These are phyloP conservation scores for Lasiosphaeria miniovina DNA, from an alignment of 495 filamentous ascomycete genomes.

Conservation along the genomic window DNA sequence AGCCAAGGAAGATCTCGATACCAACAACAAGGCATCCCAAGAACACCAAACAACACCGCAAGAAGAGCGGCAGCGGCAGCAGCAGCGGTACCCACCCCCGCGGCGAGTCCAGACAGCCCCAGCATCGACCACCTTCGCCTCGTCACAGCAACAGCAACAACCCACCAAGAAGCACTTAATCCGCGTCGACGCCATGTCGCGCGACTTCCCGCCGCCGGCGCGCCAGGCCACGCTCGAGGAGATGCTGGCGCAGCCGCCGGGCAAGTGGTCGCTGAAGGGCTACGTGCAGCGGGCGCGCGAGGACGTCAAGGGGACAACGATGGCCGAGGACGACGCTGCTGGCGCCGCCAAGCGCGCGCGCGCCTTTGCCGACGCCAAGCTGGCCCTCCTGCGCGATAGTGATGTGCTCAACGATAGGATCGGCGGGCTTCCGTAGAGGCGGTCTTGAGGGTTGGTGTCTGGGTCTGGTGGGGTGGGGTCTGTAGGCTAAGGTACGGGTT, in stretches of 20 bases:
- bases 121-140: not conserved
- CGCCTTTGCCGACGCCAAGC: slow-evolving; percentile 39
- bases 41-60: not conserved
- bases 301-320: not conserved
- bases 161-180: slow-evolving; percentile 12
- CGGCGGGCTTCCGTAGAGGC: too few relatives aligned
- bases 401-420: too few relatives aligned
- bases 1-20: slow-evolving; percentile 7
- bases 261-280: slow-evolving; percentile 34
- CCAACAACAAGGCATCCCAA: not conserved
- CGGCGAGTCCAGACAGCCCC: not conserved
- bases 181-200: slow-evolving; percentile 23
- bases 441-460: too few relatives aligned
- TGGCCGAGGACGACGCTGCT: slow-evolving; percentile 14
- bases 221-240: slow-evolving; percentile 36
- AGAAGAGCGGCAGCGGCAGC: too few relatives aligned
- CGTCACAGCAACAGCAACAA: too few relatives aligned
- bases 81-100: slow-evolving; percentile 11
- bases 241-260: slow-evolving; percentile 38
- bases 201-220: slow-evolving; percentile 34
- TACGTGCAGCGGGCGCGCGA: slow-evolving; percentile 35
- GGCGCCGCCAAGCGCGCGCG: slow-evolving; percentile 15
- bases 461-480: too few relatives aligned
- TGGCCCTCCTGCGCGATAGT: not conserved
- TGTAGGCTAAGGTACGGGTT: too few relatives aligned